These are phyloP conservation scores for Colletotrichum siamense DNA, from an alignment of 2,329 filamentous ascomycete genomes.

Conservation along the genomic window DNA sequence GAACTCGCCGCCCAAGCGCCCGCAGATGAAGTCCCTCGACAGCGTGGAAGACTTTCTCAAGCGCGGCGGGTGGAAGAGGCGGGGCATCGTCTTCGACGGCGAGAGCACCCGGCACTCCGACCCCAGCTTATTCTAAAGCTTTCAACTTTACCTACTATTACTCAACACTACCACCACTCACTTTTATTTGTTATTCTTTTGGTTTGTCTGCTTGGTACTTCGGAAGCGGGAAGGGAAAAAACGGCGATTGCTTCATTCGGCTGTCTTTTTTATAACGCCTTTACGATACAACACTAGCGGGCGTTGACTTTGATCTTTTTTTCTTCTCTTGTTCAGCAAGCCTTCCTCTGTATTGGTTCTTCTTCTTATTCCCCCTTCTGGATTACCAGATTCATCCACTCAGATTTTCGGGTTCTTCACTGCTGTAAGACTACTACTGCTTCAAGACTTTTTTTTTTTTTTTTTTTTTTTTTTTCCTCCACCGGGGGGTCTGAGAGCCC, in stretches of 20 bases:
- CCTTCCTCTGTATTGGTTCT: neutral
- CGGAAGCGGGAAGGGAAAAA: neutral
- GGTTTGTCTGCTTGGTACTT: neutral
- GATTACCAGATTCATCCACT: neutral
- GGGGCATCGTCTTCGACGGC: slow-evolving; percentile 44
- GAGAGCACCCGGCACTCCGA: slow-evolving; percentile 30
- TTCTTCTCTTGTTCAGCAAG: neutral
- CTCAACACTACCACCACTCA: neutral
- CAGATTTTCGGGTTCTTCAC: neutral
- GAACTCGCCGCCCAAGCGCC: slow-evolving; percentile 29
- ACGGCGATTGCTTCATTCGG: neutral
- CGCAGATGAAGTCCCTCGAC: slow-evolving; percentile 40
- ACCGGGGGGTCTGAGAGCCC: neutral
- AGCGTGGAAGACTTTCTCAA: slow-evolving; percentile 46
- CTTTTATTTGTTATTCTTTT: neutral
- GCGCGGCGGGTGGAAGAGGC: slow-evolving; percentile 49
- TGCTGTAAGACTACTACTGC: neutral
- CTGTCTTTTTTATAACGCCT: neutral
- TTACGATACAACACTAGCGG: slow-evolving; percentile 11
- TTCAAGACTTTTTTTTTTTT: neutral
- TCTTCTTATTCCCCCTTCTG: neutral
- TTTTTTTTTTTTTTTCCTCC: too few species aligned
- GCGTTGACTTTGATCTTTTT: slow-evolving; percentile 3
- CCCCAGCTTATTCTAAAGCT: slow-evolving; percentile 21
- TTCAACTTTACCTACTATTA: neutral